Evolutionary conservation across 768 basidiomycete species (phyloP), one percentile per base, ranked within the genome.

Genomic region (Vararia minispora): DNA sequence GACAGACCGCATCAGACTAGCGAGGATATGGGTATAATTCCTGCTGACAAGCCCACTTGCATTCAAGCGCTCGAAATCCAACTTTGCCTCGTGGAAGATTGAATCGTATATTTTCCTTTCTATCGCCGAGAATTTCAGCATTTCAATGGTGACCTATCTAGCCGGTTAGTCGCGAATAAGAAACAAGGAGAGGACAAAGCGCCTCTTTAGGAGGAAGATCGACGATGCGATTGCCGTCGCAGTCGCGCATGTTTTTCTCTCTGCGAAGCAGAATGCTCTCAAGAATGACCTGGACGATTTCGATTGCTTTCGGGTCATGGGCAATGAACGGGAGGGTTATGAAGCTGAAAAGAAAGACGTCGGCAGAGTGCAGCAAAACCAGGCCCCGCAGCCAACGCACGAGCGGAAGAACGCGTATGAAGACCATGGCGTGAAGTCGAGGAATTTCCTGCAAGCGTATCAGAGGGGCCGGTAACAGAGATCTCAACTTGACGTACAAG

Each of bases 201-300:
- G 81, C 86, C 61, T 87, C 80, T 59, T 97, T 97, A 0, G 74
- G 62, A 0, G 92, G 92, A 5, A 98, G 62, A 29, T 90, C 77
- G 1, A 97, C 88, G 32, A 98, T 95, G 37, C 66, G 74, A 38
- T 85, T 81, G 7, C 94, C 94, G 47, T 89, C 75, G 25, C 60
- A 65, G 58, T 92, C 92, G 26, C 74, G 74, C 87, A 91, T 94
- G 37, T 74, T 80, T 65, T 98, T 98, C 58, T 97, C 92, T 45
- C 94, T 72, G 11, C 94, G 72, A 6, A 98, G 65, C 5, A 98
- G 64, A 34, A 88, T 71, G 25, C 77, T 87, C 56, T 94, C 89
- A 13, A 97, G 67, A 43, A 97, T 91, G 41, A 91, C 83, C 59
- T 97, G 92, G 0, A 97, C 90, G 30, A 97, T 80, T 51, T 94